Evolutionary conservation across 2,329 filamentous ascomycete genomes (phyloP).

Genomic region (Orbilia ellipsospora): DNA sequence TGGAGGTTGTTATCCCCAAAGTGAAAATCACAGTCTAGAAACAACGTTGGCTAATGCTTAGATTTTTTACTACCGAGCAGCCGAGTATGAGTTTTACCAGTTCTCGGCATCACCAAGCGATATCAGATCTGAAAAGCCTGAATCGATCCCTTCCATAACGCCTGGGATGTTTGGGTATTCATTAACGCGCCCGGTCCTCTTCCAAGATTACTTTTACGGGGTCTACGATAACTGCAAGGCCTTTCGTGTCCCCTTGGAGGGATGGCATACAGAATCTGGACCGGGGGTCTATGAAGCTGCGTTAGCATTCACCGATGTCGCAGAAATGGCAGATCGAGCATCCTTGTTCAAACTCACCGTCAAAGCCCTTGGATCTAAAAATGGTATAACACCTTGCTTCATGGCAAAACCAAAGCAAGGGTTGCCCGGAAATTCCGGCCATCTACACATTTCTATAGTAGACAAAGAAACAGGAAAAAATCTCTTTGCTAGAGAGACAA

Average conservation of each 20-base stretch:
- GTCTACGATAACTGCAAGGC: slow-evolving; percentile 80
- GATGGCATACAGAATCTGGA: slow-evolving; percentile 95
- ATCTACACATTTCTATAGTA: slow-evolving; percentile 92
- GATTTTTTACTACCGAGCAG: slow-evolving; percentile 65
- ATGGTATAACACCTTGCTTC: slow-evolving; percentile 95
- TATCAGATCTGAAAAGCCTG: slow-evolving; percentile 76
- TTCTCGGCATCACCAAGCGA: slow-evolving; percentile 74
- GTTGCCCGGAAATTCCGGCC: slow-evolving; percentile 91
- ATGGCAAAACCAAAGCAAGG: slow-evolving; percentile 97
- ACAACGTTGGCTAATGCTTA: background rate
- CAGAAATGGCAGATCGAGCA: slow-evolving; percentile 89
- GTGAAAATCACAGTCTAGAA: background rate
- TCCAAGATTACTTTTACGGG: slow-evolving; percentile 91
- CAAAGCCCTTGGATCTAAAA: slow-evolving; percentile 85
- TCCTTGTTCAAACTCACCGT: slow-evolving; percentile 94
- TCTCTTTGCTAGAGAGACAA: slow-evolving; percentile 77
- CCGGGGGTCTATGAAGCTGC: slow-evolving; percentile 95
- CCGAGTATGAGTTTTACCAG: slow-evolving; percentile 95
- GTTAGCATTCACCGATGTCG: slow-evolving; percentile 87
- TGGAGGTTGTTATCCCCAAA: slow-evolving; percentile 72
- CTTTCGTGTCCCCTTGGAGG: slow-evolving; percentile 85
- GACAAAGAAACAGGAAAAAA: slow-evolving; percentile 80
- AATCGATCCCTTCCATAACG: slow-evolving; percentile 77
- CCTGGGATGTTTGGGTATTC: slow-evolving; percentile 98
- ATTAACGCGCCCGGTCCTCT: slow-evolving; percentile 84